A percentile compares a stretch with the other conserved stretches of the same genome.
Conservation (phyloP, 129 eudicot genomes). For the Flaveria ramosissima region DNA sequence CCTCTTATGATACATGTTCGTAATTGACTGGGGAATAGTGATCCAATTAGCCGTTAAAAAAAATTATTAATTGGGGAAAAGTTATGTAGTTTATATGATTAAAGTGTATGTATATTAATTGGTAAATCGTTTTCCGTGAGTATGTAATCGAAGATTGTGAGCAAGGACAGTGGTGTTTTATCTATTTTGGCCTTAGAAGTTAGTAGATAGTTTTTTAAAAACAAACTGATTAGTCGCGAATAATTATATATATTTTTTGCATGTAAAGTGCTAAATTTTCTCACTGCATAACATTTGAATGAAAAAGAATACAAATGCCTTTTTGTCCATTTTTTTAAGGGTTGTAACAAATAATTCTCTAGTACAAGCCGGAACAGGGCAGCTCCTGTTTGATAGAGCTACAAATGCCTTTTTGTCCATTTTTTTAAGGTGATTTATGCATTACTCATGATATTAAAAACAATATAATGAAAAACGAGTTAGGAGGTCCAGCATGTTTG, state of each 20-base stretch:
- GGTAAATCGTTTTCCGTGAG: neutral
- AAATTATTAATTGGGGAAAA: neutral
- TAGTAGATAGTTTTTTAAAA: neutral
- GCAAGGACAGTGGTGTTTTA: neutral
- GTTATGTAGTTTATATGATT: neutral
- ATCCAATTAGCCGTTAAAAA: too few species aligned
- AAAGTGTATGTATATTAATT: constrained; percentile 13
- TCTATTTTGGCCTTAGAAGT: neutral
- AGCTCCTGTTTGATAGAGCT: neutral
- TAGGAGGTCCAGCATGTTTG: neutral
- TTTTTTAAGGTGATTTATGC: too few species aligned
- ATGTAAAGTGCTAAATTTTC: neutral
- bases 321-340: too few species aligned
- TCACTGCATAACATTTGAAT: neutral
- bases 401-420: too few species aligned
- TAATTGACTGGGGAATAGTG: neutral
- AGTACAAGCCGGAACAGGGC: neutral
- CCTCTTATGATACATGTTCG: neutral
- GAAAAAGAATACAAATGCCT: neutral
- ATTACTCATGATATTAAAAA: too few species aligned
- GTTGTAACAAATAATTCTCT: neutral
- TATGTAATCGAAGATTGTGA: neutral
- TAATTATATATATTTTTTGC: neutral
- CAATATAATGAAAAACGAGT: neutral
- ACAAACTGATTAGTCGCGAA: neutral